These are phyloP conservation scores for Backusella liffmaniae DNA, from an alignment of 192 early-diverging fungal species.

Conservation along the genomic window DNA sequence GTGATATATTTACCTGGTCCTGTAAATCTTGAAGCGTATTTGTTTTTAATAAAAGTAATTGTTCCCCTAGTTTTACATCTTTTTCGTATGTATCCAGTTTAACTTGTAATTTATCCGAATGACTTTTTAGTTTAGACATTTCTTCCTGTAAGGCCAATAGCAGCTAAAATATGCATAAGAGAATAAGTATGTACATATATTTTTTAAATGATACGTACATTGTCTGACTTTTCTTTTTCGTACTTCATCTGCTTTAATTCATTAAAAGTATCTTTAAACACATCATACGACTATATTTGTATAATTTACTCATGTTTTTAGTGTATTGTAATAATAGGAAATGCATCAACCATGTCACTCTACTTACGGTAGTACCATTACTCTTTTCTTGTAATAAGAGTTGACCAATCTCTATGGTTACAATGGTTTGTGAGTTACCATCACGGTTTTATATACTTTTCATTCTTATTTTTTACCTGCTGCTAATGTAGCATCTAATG, in stretches of 20 bases:
- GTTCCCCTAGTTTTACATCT: background rate
- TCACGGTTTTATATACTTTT: background rate
- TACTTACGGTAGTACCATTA: background rate
- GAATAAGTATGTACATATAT: background rate
- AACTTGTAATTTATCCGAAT: conserved; percentile 5
- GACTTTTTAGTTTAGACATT: conserved; percentile 8
- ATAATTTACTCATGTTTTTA: background rate
- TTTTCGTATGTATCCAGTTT: background rate
- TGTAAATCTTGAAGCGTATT: background rate
- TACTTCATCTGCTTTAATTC: background rate
- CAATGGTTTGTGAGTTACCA: background rate
- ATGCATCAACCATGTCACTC: too few species aligned
- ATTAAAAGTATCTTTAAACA: conserved; percentile 9
- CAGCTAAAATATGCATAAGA: background rate
- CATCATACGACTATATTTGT: background rate
- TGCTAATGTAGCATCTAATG: conserved; percentile 10
- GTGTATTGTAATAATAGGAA: background rate
- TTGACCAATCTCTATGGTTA: conserved; percentile 3
- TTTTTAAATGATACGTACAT: background rate
- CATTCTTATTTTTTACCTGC: background rate
- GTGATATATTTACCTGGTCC: background rate
- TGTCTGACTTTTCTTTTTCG: conserved; percentile 4
- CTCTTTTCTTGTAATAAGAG: background rate
- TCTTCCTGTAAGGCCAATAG: background rate
- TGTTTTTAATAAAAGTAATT: conserved; percentile 5